Evolutionary conservation across 2,329 filamentous ascomycete species (phyloP).

Genomic region (Blastomyces parvus): DNA sequence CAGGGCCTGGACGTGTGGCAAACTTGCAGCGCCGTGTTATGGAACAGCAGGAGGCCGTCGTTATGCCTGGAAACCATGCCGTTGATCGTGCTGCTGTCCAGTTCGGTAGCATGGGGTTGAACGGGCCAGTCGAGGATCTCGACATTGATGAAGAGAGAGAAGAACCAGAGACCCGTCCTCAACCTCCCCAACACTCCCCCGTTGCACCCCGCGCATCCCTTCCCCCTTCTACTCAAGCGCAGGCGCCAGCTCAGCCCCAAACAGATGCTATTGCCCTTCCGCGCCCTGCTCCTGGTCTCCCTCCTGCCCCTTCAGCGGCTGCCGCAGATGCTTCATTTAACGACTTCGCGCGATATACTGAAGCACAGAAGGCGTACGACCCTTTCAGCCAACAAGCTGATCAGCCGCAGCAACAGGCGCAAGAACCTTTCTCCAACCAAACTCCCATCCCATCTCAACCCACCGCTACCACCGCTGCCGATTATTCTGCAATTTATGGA

Average conservation of each 20-base stretch:
- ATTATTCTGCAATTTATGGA: conserved; percentile 81
- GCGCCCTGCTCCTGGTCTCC: conserved; percentile 53
- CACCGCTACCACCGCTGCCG: conserved; percentile 51
- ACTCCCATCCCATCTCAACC: conserved; percentile 55
- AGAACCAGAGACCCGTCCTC: conserved; percentile 86
- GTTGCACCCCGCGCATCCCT: conserved; percentile 77
- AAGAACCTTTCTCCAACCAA: conserved; percentile 47
- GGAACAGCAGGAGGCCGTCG: conserved; percentile 94
- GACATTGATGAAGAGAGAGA: conserved; percentile 93
- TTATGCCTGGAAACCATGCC: conserved; percentile 95
- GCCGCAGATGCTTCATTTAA: conserved; percentile 38
- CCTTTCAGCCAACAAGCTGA: conserved; percentile 69
- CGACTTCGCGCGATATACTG: conserved; percentile 47
- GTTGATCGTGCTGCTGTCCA: conserved; percentile 89
- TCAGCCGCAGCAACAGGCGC: conserved; percentile 53
- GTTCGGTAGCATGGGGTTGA: conserved; percentile 90
- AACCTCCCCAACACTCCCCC: conserved; percentile 88
- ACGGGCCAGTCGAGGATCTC: conserved; percentile 58
- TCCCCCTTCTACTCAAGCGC: conserved; percentile 52
- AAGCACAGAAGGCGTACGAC: conserved; percentile 73
- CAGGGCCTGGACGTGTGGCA: conserved; percentile 51
- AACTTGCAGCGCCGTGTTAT: conserved; percentile 79
- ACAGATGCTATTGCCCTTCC: conserved; percentile 39
- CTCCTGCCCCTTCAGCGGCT: conserved; percentile 49
- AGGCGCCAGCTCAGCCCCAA: conserved; percentile 27